Evolutionary conservation across 2,329 filamentous ascomycete genomes (phyloP), one percentile per base, ranked within the genome.

Genomic region (Aureobasidium sp.): DNA sequence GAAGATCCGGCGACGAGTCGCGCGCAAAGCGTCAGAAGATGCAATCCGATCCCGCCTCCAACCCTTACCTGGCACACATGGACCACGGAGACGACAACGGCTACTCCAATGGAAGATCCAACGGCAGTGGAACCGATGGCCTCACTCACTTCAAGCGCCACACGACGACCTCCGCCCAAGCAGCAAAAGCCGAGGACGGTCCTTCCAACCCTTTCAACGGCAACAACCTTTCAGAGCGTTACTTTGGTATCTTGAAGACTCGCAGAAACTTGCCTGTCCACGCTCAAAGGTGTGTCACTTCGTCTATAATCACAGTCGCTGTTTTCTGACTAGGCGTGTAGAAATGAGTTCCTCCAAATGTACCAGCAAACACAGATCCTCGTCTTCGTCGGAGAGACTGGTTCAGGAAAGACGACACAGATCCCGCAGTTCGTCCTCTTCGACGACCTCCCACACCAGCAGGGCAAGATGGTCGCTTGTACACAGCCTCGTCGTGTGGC

Each of bases 341-440:
- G 93, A 79, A 90, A 96, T 80, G 96, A 99, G 78, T 99, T 99
- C 77, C 87, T 99, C 67, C 85, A 95, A 76, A 89, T 97, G 75
- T 99, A 97, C 82, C 97, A 99, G 74, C 90, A 92, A 74, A 93
- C 91, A 29, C 96, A 99, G 81, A 98, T 99, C 72, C 90, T 99
- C 68, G 96, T 99, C 74, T 98, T 99, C 75, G 96, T 99, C 70
- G 96, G 96, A 84, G 96, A 99, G 85, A 99, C 96, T 11, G 96
- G 97, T 89, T 99, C 96, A 71, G 96, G 96, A 83, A 99, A 99
- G 85, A 99, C 96, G 6, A 99, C 96, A 0, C 96, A 99, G 84
- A 98, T 99, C 68, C 96, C 96, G 2, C 96, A 99, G 79, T 99
- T 98, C 79, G 95, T 99, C 71, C 89, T 99, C 47, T 98, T 92